Evolutionary conservation across 164 flowering plant species (phyloP), one percentile per base, ranked within the genome.

Genomic region (Magnolia sinica): DNA sequence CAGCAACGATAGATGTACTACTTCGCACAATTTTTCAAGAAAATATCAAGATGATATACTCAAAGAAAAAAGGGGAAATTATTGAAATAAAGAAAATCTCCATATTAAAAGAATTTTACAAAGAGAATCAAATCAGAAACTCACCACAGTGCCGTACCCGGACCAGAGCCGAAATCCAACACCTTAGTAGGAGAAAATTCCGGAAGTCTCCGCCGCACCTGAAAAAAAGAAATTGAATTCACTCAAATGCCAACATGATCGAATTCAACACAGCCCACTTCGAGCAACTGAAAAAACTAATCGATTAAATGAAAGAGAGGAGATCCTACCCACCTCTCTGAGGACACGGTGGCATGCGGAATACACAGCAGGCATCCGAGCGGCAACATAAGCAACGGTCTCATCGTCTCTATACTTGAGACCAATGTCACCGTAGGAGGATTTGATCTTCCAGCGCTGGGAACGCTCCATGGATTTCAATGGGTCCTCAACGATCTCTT

Each of bases 341-440:
- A 94, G 91, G 19, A 94, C 90, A 70, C 99, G 83, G 71, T 88
- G 84, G 74, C 95, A 90, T 71, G 98, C 98, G 49, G 97, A 90
- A 82, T 84, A 93, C 29, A 96, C 98, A 19, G 99, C 95, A 9
- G 99, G 99, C 99, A 96, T 96, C 27, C 98, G 85, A n/a, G 98
- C 87, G 58, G 98, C 98, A 1, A 96, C 91, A 80, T 96, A 96
- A 55, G 99, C 99, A 8, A 80, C 71, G 1, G 95, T 86, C 85
- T 94, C 85, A 19, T 91, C 91, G 13, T 94, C 97, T 37, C 82
- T 84, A 78, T 96, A 96, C 76, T 78, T 86, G 55, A 96, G 82
- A 2, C 99, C 98, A 67, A 86, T 83, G 71, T 94, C 99, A 1
- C 99, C 98, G 73, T 92, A 94, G 9, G 85, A 73, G 75, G 89